Evolutionary conservation across 805 yeast genomes (phyloP), one percentile per base, ranked within the genome.

Genomic region (Yarrowia osloensis): DNA sequence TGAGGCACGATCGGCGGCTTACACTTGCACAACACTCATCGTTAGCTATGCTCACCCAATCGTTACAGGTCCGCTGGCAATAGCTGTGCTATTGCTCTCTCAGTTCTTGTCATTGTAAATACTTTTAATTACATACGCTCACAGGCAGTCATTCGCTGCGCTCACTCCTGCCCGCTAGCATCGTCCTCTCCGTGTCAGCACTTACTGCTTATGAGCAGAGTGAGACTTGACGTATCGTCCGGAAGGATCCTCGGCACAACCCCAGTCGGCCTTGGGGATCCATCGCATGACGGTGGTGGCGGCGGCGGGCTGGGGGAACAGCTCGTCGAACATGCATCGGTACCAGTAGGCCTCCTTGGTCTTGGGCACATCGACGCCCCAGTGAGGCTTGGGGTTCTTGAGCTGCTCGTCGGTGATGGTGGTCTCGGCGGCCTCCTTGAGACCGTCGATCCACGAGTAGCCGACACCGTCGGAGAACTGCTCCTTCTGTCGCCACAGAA

Each of bases 181-280:
- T n/a, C n/a, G n/a, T n/a, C n/a, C n/a, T n/a, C n/a, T n/a, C n/a
- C n/a, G n/a, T n/a, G n/a, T n/a, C n/a, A n/a, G n/a, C n/a, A n/a
- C n/a, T n/a, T 59, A 44, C 54, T 61, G 31, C 54, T 61, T 61
- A 9, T 61, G 66, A 15, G 66, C 66, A 13, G 93, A 69, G 79
- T 95, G 99, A 73, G 89, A 86, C 82, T 90, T 86, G 73, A 97
- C 98, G 77, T 83, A 94, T 82, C 99, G 90, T 72, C 99, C 99
- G 67, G 97, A 90, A 66, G 99, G 99, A 80, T 95, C 99, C 74
- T 88, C 97, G 76, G 93, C 92, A 82, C 99, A 95, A 72, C 99
- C 99, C 99, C 99, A 95, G 80, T 95, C 99, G 70, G 98, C 98
- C 85, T 95, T 95, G 78, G 99, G 99, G 80, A 95, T 81, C 99